phyloP scores from a whole-genome alignment of 768 basidiomycete species.

The Russula sp. region DNA sequence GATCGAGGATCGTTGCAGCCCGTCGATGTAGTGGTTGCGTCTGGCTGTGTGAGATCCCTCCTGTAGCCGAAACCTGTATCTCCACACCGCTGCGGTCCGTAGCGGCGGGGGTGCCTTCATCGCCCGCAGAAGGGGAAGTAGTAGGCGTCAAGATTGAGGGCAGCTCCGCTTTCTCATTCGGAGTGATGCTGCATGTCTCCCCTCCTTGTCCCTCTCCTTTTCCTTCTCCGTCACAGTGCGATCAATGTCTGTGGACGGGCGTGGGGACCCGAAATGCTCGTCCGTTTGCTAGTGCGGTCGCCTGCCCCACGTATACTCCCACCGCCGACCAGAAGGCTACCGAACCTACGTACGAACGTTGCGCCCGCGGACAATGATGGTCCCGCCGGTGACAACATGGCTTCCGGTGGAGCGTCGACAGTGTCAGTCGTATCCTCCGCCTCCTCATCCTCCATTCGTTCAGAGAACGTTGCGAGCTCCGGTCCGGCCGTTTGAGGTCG shows the following conservation, averaged over 20 bases:
- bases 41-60: conserved; percentile 40
- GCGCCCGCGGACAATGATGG: conserved; percentile 17
- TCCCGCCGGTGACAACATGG: conserved; percentile 21
- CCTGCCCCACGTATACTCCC: conserved; percentile 25
- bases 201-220: conserved; percentile 23
- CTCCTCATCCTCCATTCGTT: conserved; percentile 39
- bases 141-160: not conserved
- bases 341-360: conserved; percentile 34
- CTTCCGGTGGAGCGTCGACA: conserved; percentile 23
- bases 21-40: conserved; percentile 68
- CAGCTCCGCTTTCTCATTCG: conserved; percentile 28
- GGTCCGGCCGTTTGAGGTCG: conserved; percentile 65
- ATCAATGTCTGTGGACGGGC: conserved; percentile 22
- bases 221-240: conserved; percentile 17
- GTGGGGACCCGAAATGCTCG: conserved; percentile 25
- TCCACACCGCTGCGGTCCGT: not conserved
- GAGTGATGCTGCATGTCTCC: conserved; percentile 35
- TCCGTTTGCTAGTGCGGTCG: conserved; percentile 29
- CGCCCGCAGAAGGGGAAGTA: not conserved
- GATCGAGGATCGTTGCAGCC: conserved; percentile 75
- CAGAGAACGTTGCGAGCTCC: conserved; percentile 54
- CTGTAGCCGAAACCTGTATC: conserved; percentile 29
- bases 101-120: not conserved
- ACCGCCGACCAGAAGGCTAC: conserved; percentile 24
- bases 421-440: conserved; percentile 36